phyloP scores from a whole-genome alignment of 129 eudicot genomes.

The Silybum marianum region DNA sequence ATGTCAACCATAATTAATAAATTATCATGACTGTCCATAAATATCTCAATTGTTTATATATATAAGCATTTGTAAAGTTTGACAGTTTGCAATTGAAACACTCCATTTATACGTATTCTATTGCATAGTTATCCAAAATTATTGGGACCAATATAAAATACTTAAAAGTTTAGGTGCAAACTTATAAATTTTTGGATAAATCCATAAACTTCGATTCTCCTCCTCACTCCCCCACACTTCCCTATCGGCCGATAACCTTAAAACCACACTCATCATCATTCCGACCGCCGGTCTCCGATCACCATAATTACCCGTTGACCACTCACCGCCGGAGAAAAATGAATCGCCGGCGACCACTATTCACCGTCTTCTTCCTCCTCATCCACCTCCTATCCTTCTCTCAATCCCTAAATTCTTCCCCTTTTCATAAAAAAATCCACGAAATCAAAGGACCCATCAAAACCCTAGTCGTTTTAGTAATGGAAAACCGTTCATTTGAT shows the following conservation, averaged over 20 bases:
- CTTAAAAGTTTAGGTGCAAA: not conserved
- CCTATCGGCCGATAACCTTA: slow-evolving; percentile 3
- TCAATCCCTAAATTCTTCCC: slow-evolving; percentile 33
- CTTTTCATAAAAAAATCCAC: slow-evolving; percentile 39
- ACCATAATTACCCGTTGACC: not conserved
- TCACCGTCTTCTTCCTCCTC: slow-evolving; percentile 20
- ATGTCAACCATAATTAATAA: too few species aligned
- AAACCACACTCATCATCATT: not conserved
- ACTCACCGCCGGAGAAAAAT: slow-evolving; percentile 23
- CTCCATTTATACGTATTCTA: too few species aligned
- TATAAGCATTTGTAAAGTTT: too few species aligned
- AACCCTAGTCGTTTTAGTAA: slow-evolving; percentile 78
- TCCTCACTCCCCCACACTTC: slow-evolving; percentile 3
- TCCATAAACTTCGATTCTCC: not conserved
- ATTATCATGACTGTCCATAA: too few species aligned
- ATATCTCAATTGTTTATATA: too few species aligned
- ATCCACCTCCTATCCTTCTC: slow-evolving; percentile 31
- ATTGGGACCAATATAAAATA: not conserved
- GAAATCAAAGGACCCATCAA: slow-evolving; percentile 78
- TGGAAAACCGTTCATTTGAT: slow-evolving; percentile 98
- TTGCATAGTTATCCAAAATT: too few species aligned
- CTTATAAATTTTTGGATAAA: not conserved
- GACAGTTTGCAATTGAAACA: too few species aligned
- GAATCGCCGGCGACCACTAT: slow-evolving; percentile 43
- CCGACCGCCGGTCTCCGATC: slow-evolving; percentile 21